A percentile compares a stretch with the other conserved stretches of the same genome.
These are phyloP conservation scores for Acanthamoeba lenticulata DNA, from an alignment of 208 protist species.

Conservation along the genomic window DNA sequence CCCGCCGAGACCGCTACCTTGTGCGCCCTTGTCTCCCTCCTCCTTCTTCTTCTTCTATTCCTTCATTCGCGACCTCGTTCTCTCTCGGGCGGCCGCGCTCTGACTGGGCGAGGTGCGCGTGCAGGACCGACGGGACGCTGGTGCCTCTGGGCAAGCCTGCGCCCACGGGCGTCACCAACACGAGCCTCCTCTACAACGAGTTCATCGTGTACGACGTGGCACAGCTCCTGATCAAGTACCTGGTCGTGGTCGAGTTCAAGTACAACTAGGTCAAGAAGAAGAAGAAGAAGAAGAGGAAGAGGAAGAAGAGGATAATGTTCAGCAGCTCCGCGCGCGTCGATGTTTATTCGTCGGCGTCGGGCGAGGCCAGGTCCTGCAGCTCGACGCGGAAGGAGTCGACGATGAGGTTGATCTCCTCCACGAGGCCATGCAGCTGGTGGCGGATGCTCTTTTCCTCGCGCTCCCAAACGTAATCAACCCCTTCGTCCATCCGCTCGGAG, in stretches of 20 bases:
- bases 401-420: conserved; percentile 42
- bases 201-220: conserved; percentile 82
- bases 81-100: no score
- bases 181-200: conserved; percentile 78
- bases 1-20: no score
- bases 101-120: no score
- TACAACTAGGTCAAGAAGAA: conserved; percentile 1
- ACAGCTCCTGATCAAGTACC: conserved; percentile 66
- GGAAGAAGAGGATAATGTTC: no score
- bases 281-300: no score
- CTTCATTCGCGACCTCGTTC: no score
- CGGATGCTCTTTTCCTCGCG: not conserved
- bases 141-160: conserved; percentile 71
- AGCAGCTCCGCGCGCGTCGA: not conserved
- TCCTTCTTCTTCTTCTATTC: no score
- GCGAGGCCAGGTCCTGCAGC: not conserved
- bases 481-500: not conserved
- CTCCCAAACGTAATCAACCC: not conserved
- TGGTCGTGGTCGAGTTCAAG: conserved; percentile 56
- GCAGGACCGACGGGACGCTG: not conserved
- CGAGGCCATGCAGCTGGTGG: not conserved
- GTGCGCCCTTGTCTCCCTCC: no score
- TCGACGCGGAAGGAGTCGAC: not conserved
- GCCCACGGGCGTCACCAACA: not conserved
- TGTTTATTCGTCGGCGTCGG: not conserved